These are phyloP conservation scores for Venturia effusa DNA, from an alignment of 2,329 filamentous ascomycete genomes.

Conservation along the genomic window DNA sequence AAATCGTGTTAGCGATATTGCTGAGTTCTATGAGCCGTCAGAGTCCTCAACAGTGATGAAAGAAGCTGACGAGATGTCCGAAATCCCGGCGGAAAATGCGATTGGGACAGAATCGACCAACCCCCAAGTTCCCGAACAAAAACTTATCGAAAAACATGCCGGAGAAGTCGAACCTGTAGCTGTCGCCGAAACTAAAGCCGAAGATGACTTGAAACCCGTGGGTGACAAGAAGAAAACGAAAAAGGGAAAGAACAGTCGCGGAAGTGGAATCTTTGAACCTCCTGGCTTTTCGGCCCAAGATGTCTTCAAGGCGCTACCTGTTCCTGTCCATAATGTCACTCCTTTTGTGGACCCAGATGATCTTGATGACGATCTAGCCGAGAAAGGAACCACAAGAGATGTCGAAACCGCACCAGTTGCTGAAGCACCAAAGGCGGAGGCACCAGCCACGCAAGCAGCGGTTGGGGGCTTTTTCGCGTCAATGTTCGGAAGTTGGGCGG, in stretches of 20 bases:
- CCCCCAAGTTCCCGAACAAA: background rate
- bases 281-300: background rate
- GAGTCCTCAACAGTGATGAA: background rate
- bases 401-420: background rate
- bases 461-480: background rate
- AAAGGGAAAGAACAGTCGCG: conserved; percentile 15
- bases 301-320: background rate
- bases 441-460: background rate
- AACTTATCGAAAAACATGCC: background rate
- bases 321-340: background rate
- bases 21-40: background rate
- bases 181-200: background rate
- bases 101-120: background rate
- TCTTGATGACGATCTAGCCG: background rate
- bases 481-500: conserved; percentile 8
- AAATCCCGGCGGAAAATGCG: background rate
- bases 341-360: background rate
- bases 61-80: background rate
- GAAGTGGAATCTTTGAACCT: background rate
- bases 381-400: background rate
- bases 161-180: background rate
- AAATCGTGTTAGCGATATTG: background rate
- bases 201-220: background rate
- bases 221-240: conserved; percentile 21
- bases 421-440: background rate